Evolutionary conservation across 306 rosid species (phyloP).

Genomic region (Cucumis melo): DNA sequence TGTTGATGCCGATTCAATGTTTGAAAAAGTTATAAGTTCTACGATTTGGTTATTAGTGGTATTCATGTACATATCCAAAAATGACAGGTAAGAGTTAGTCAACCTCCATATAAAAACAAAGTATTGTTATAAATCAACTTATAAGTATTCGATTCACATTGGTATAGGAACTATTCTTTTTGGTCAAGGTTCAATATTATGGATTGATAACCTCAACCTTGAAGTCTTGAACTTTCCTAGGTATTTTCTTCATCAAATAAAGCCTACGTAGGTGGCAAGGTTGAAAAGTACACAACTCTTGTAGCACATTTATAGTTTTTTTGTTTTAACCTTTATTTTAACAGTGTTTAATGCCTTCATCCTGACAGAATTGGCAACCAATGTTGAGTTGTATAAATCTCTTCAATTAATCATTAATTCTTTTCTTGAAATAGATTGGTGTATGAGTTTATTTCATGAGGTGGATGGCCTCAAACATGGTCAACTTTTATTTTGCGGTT

Average conservation of each 20-base stretch:
- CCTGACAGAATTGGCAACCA: background rate
- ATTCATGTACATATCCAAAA: background rate
- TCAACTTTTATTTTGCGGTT: background rate
- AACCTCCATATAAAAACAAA: background rate
- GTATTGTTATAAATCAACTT: background rate
- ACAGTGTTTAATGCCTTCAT: background rate
- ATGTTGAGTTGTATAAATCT: background rate
- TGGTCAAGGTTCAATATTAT: background rate
- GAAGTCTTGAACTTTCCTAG: background rate
- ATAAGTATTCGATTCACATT: background rate
- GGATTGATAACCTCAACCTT: conserved; percentile 1
- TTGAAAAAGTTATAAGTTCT: background rate
- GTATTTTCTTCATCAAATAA: background rate
- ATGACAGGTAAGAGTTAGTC: background rate
- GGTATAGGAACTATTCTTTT: background rate
- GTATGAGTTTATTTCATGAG: background rate
- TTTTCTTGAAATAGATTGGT: background rate
- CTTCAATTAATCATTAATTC: background rate
- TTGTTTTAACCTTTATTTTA: background rate
- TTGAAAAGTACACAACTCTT: background rate
- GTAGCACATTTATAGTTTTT: background rate
- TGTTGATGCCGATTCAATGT: background rate
- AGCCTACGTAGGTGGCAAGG: background rate
- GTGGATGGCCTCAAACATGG: background rate
- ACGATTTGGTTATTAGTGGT: background rate